A percentile compares a stretch with the other conserved stretches of the same genome.
Evolutionary conservation across 495 filamentous ascomycete genomes (phyloP).

Genomic region (Hypoxylon lenormandii): DNA sequence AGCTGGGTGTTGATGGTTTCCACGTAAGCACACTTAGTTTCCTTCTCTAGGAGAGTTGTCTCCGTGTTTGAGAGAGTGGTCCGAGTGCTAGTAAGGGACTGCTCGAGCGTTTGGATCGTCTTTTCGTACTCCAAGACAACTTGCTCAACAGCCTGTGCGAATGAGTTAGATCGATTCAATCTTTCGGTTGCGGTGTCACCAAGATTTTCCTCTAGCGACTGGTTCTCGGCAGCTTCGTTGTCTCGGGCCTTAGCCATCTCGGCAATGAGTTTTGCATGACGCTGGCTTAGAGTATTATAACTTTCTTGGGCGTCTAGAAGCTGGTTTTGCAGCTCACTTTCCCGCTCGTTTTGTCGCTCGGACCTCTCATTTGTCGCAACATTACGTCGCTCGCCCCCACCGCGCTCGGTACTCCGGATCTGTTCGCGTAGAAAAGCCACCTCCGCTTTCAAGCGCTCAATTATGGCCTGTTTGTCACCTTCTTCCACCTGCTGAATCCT

Average conservation of each 20-base stretch:
- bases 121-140: slow-evolving; percentile 98
- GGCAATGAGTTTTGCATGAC: slow-evolving; percentile 93
- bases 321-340: slow-evolving; percentile 92
- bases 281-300: slow-evolving; percentile 87
- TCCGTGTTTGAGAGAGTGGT: slow-evolving; percentile 84
- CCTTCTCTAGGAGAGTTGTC: slow-evolving; percentile 87
- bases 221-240: slow-evolving; percentile 65
- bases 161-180: slow-evolving; percentile 91
- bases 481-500: slow-evolving; percentile 95
- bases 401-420: slow-evolving; percentile 77
- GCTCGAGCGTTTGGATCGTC: slow-evolving; percentile 93
- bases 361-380: slow-evolving; percentile 73
- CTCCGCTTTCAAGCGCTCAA: slow-evolving; percentile 93
- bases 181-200: slow-evolving; percentile 87
- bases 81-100: slow-evolving; percentile 89
- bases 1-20: slow-evolving; percentile 93
- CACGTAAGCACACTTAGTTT: slow-evolving; percentile 89
- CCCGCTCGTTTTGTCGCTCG: slow-evolving; percentile 85
- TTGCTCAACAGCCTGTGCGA: slow-evolving; percentile 93
- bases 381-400: slow-evolving; percentile 68
- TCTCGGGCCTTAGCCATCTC: slow-evolving; percentile 90
- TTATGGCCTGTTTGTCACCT: slow-evolving; percentile 91
- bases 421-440: slow-evolving; percentile 94
- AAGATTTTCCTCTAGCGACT: slow-evolving; percentile 65
- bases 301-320: slow-evolving; percentile 93